phyloP scores from a whole-genome alignment of 257 asterid species.

The Plantago elongata region DNA sequence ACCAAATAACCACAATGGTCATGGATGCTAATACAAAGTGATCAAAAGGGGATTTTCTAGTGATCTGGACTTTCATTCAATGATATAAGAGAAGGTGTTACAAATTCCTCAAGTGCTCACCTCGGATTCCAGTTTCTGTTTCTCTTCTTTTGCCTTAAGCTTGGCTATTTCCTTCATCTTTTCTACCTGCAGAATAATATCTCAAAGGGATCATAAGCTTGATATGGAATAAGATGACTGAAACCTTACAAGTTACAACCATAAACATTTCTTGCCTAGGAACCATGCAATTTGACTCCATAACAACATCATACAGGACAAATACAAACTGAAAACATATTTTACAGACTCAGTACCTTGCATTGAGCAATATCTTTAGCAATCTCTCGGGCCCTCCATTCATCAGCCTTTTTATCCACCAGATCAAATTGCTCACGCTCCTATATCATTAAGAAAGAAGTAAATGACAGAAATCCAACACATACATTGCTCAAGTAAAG shows the following conservation, averaged over 20 bases:
- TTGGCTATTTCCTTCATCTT: constrained; percentile 89
- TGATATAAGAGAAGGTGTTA: constrained; percentile 1
- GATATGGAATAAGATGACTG: constrained; percentile 6
- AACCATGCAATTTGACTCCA: neutral
- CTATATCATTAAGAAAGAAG: constrained; percentile 31
- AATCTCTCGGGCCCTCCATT: constrained; percentile 84
- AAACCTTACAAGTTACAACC: constrained; percentile 2
- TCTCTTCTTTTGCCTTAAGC: constrained; percentile 80
- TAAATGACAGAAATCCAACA: constrained; percentile 2
- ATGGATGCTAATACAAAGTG: neutral
- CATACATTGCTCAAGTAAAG: neutral
- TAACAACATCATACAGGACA: neutral
- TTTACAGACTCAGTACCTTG: constrained; percentile 48
- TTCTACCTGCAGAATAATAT: constrained; percentile 54
- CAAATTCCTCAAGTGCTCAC: constrained; percentile 34
- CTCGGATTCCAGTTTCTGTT: constrained; percentile 67
- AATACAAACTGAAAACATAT: neutral
- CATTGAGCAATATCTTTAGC: constrained; percentile 77
- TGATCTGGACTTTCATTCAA: constrained; percentile 11
- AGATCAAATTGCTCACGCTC: constrained; percentile 58
- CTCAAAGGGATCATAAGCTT: constrained; percentile 8
- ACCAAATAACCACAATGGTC: neutral
- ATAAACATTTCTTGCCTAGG: too few species aligned
- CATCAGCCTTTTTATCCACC: constrained; percentile 83
- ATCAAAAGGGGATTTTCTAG: constrained; percentile 3